phyloP scores from a whole-genome alignment of 2,329 filamentous ascomycete genomes.

The Bertia moriformis region DNA sequence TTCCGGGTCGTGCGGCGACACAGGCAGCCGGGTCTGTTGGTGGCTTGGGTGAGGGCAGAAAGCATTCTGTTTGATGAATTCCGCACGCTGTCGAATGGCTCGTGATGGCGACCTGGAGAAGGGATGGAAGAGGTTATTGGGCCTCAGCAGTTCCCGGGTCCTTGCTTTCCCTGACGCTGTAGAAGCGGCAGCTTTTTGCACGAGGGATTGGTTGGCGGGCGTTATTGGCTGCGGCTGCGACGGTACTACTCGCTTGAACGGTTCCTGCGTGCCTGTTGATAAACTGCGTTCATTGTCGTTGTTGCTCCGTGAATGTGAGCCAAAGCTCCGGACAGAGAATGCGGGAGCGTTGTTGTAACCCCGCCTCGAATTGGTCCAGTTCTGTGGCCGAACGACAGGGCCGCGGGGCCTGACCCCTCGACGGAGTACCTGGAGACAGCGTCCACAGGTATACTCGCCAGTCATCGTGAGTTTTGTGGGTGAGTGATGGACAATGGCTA shows the following conservation, averaged over 20 bases:
- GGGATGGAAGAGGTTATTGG: slow-evolving; percentile 82
- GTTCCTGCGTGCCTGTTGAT: no score
- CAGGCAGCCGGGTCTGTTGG: slow-evolving; percentile 55
- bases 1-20: slow-evolving; percentile 48
- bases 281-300: no score
- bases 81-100: slow-evolving; percentile 73
- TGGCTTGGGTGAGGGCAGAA: slow-evolving; percentile 87
- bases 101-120: slow-evolving; percentile 80
- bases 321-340: not conserved
- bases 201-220: no score
- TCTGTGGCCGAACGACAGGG: not conserved
- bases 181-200: no score
- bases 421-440: not conserved
- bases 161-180: not conserved
- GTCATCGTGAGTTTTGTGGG: not conserved
- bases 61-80: slow-evolving; percentile 83
- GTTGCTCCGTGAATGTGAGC: not conserved
- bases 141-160: slow-evolving; percentile 7
- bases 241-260: no score
- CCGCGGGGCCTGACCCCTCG: not conserved
- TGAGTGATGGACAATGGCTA: not conserved
- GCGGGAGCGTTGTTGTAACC: not conserved
- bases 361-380: not conserved
- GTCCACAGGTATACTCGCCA: not conserved
- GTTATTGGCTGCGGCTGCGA: no score